A percentile compares a stretch with the other conserved stretches of the same genome.
These are phyloP conservation scores for Globisporangium irregulare DNA, from an alignment of 352 stramenopile species.

Conservation along the genomic window DNA sequence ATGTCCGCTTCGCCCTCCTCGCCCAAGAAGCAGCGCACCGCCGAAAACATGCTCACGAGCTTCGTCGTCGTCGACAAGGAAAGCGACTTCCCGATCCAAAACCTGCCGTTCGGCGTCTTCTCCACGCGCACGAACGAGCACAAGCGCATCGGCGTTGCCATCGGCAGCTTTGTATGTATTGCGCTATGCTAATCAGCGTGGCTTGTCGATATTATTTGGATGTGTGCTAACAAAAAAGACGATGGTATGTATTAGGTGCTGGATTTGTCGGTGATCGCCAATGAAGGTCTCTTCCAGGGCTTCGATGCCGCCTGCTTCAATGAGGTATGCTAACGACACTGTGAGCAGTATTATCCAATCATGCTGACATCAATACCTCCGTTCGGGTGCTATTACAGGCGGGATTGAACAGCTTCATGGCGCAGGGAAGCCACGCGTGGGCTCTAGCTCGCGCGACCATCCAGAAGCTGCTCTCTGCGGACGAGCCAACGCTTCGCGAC, in stretches of 20 bases:
- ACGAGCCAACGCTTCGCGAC: constrained; percentile 73
- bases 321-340: constrained; percentile 27
- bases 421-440: constrained; percentile 85
- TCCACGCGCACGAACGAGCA: constrained; percentile 67
- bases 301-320: constrained; percentile 78
- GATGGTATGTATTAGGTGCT: constrained; percentile 44
- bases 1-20: constrained; percentile 6
- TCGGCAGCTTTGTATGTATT: constrained; percentile 68
- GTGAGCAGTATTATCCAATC: neutral
- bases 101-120: constrained; percentile 95
- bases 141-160: constrained; percentile 78
- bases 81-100: constrained; percentile 92
- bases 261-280: constrained; percentile 88
- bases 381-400: constrained; percentile 40
- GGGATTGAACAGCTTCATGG: constrained; percentile 94
- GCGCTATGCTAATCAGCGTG: neutral
- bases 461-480: constrained; percentile 80
- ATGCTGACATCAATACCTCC: constrained; percentile 15
- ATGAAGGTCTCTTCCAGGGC: constrained; percentile 87
- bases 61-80: constrained; percentile 59
- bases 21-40: constrained; percentile 13
- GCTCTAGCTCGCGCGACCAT: constrained; percentile 80
- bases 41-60: constrained; percentile 32
- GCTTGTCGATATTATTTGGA: neutral
- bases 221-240: neutral